Percentiles rank a stretch among this genome's conserved stretches.
Evolutionary conservation across 768 basidiomycete species (phyloP).

Genomic region (Amanita molliuscula): DNA sequence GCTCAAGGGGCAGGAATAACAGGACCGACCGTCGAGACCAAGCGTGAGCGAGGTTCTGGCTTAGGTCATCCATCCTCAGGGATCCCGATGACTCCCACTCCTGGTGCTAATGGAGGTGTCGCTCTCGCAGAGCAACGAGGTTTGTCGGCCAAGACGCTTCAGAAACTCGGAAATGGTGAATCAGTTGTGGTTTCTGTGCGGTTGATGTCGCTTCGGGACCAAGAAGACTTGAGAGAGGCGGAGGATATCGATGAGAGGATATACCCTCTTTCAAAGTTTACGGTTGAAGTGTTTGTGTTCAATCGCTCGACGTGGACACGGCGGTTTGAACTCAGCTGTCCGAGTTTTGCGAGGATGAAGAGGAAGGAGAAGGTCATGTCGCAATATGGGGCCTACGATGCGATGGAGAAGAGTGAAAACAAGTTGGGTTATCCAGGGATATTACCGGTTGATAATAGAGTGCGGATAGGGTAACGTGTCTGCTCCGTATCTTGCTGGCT

Average conservation of each 20-base stretch:
- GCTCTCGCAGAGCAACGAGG: conserved; percentile 26
- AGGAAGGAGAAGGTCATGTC: conserved; percentile 22
- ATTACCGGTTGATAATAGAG: conserved; percentile 65
- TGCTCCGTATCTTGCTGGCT: neutral
- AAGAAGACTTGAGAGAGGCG: conserved; percentile 13
- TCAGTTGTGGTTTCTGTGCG: conserved; percentile 66
- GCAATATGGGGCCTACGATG: conserved; percentile 13
- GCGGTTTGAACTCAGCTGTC: conserved; percentile 67
- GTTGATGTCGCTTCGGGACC: conserved; percentile 20
- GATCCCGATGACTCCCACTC: conserved; percentile 50
- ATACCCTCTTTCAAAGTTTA: conserved; percentile 66
- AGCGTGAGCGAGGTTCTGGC: conserved; percentile 41
- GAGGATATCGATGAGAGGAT: conserved; percentile 32
- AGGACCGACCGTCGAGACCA: conserved; percentile 56
- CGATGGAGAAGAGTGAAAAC: conserved; percentile 18
- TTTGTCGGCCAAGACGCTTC: neutral
- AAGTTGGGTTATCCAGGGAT: conserved; percentile 49
- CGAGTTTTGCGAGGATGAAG: conserved; percentile 39
- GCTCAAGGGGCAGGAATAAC: conserved; percentile 37
- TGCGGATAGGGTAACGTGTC: conserved; percentile 63
- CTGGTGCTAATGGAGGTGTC: conserved; percentile 40
- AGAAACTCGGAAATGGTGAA: conserved; percentile 28
- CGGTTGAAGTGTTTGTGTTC: conserved; percentile 80
- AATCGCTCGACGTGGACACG: conserved; percentile 72
- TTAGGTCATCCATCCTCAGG: neutral